A percentile compares a stretch with the other conserved stretches of the same genome.
These are phyloP conservation scores for Vigna mungo DNA, from an alignment of 306 rosid genomes.

Conservation along the genomic window DNA sequence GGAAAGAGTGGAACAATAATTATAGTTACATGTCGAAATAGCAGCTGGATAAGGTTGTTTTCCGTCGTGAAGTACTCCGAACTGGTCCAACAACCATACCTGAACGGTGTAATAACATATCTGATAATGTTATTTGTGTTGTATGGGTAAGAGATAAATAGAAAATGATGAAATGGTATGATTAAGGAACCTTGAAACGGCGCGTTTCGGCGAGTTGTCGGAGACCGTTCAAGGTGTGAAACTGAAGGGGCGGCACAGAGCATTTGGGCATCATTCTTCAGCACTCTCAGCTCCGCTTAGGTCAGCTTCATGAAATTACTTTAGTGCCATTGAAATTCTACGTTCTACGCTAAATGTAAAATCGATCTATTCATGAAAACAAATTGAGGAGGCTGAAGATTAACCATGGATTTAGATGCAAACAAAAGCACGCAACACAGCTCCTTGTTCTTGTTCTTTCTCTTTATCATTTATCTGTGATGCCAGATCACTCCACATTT, in stretches of 20 bases:
- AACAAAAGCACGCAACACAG: too few species aligned
- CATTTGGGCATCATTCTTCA: slow-evolving; percentile 62
- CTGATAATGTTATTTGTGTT: neutral
- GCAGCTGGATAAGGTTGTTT: slow-evolving; percentile 92
- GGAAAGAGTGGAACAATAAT: neutral
- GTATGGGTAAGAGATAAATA: neutral
- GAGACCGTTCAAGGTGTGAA: slow-evolving; percentile 71
- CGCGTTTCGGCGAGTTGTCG: slow-evolving; percentile 73
- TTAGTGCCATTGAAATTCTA: neutral
- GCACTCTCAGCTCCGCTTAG: neutral
- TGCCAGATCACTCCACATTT: too few species aligned
- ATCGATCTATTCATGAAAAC: too few species aligned
- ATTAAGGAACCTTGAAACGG: slow-evolving; percentile 62
- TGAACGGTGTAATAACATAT: slow-evolving; percentile 37
- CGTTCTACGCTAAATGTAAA: too few species aligned
- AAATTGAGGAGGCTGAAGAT: neutral
- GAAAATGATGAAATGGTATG: too few species aligned
- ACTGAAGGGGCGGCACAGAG: slow-evolving; percentile 55
- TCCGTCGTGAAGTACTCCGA: slow-evolving; percentile 97
- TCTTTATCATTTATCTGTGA: too few species aligned
- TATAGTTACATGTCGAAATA: slow-evolving; percentile 67
- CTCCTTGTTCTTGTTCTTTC: too few species aligned
- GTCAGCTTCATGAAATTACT: neutral
- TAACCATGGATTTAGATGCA: too few species aligned
- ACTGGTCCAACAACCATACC: slow-evolving; percentile 97